Percentiles rank a stretch among this genome's conserved stretches.
Conservation (phyloP, 179 eudicot genomes). For the Gypsophila paniculata region DNA sequence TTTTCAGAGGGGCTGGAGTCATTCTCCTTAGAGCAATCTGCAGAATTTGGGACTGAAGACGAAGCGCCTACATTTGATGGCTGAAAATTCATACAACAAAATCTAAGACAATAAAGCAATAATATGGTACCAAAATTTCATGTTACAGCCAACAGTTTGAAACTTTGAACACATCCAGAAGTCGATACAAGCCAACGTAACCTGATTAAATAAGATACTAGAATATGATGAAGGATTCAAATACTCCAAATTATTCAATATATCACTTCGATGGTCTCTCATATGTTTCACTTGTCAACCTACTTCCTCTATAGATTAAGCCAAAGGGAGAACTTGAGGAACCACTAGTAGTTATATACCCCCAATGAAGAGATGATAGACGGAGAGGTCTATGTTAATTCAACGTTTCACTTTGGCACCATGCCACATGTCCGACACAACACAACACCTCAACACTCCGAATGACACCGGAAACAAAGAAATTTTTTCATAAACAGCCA, state of each 20-base stretch:
- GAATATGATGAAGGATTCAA: no score
- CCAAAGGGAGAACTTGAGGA: background rate
- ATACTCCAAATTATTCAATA: background rate
- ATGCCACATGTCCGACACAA: no score
- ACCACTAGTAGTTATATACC: background rate
- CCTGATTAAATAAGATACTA: no score
- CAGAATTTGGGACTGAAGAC: background rate
- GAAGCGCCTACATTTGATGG: background rate
- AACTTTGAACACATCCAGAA: background rate
- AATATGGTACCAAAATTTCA: background rate
- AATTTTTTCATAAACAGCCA: no score
- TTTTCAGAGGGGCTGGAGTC: background rate
- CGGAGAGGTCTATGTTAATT: background rate
- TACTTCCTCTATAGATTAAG: no score
- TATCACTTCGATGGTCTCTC: background rate
- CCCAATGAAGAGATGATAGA: background rate
- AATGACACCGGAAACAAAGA: no score
- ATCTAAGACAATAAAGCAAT: background rate
- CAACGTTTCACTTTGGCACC: no score
- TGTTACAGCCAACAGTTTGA: background rate
- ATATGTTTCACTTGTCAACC: no score
- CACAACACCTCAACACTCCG: no score
- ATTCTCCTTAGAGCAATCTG: background rate
- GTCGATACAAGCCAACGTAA: no score
- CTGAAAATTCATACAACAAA: conserved; percentile 4